A percentile compares a stretch with the other conserved stretches of the same genome.
Conservation (phyloP, 1,139 yeast genomes). For the Magnusiomyces tetraspermus region DNA sequence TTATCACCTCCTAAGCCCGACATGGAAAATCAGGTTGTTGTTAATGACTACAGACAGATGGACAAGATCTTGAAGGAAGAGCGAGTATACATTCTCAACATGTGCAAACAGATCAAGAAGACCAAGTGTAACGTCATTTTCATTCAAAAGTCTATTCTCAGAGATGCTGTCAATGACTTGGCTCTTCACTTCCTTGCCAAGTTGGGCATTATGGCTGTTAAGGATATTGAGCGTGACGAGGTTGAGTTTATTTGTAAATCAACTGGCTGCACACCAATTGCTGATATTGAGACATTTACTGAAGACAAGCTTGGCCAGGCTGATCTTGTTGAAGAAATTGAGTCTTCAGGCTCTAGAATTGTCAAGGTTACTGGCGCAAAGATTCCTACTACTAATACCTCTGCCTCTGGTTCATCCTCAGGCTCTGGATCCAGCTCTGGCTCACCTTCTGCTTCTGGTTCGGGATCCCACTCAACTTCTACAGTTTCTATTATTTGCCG, state of each 20-base stretch:
- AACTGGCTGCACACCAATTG: conserved; percentile 90
- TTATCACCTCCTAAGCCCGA: conserved; percentile 98
- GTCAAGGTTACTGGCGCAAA: conserved; percentile 87
- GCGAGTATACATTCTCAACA: conserved; percentile 85
- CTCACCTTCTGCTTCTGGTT: conserved; percentile 15
- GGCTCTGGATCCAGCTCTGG: too few species aligned
- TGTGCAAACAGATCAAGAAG: conserved; percentile 88
- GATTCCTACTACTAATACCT: conserved; percentile 15
- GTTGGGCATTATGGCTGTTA: conserved; percentile 72
- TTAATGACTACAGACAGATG: conserved; percentile 97
- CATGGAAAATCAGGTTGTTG: conserved; percentile 59
- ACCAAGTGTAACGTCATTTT: conserved; percentile 91
- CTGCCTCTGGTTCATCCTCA: conserved; percentile 12
- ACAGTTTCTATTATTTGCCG: conserved; percentile 88
- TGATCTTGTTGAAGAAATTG: conserved; percentile 85
- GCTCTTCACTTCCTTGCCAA: conserved; percentile 91
- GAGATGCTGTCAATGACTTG: conserved; percentile 96
- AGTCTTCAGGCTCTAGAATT: conserved; percentile 67
- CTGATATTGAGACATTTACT: conserved; percentile 71
- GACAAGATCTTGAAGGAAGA: conserved; percentile 90
- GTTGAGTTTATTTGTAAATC: conserved; percentile 87
- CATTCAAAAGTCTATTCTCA: conserved; percentile 81
- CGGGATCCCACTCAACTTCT: conserved; percentile 40
- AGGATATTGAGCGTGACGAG: conserved; percentile 95
- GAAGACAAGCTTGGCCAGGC: conserved; percentile 91